Percentiles rank a stretch among this genome's conserved stretches.
These are phyloP conservation scores for Boletus rufocinnamomeus DNA, from an alignment of 768 basidiomycete genomes.

Conservation along the genomic window DNA sequence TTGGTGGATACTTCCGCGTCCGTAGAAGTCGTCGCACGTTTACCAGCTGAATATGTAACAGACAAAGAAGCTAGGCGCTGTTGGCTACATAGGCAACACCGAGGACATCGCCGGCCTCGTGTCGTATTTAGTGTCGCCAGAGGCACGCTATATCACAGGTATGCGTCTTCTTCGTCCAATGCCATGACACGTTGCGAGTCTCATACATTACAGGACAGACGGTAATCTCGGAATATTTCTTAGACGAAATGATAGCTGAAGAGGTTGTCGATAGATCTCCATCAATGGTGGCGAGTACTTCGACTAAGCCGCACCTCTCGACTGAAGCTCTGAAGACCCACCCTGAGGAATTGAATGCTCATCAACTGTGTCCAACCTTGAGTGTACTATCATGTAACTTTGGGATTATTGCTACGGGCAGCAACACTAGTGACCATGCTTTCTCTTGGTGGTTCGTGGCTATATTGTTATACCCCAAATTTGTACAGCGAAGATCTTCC, in stretches of 20 bases:
- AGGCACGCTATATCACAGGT: neutral
- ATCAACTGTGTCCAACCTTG: neutral
- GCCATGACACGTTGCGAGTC: neutral
- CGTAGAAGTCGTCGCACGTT: too few relatives aligned
- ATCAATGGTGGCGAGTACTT: neutral
- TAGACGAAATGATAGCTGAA: neutral
- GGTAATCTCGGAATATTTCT: neutral
- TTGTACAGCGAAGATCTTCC: neutral
- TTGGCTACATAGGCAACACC: neutral
- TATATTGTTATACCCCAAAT: neutral
- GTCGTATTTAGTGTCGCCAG: neutral
- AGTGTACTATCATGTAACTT: neutral
- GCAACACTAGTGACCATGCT: neutral
- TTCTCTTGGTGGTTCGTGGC: neutral
- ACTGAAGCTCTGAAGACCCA: neutral
- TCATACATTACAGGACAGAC: neutral
- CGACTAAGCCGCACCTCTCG: neutral
- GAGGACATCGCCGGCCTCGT: neutral
- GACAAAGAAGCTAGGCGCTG: too few relatives aligned
- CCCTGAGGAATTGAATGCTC: neutral
- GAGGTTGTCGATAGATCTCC: neutral
- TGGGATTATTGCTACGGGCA: neutral
- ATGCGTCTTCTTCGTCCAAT: too few relatives aligned
- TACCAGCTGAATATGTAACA: too few relatives aligned
- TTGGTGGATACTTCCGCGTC: too few relatives aligned